Conservation (phyloP, 768 basidiomycete genomes). For the Nidula microcarpa region DNA sequence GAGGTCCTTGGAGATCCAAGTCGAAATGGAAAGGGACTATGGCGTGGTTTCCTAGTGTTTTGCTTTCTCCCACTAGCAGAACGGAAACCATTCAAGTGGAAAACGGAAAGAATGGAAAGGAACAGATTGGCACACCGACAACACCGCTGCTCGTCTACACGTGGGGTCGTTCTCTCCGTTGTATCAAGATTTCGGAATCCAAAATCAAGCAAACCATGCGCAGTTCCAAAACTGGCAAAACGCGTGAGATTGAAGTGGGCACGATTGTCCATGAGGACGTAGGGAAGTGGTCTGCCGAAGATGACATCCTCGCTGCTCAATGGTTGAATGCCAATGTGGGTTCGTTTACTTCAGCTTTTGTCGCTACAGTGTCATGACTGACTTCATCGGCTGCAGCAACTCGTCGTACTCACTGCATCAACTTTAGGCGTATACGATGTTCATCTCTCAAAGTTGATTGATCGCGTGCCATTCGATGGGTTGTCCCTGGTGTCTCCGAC, state of each 20-base stretch:
- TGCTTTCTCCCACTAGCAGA: conserved; percentile 8
- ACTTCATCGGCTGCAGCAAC: conserved; percentile 47
- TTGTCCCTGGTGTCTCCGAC: conserved; percentile 54
- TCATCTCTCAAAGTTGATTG: conserved; percentile 51
- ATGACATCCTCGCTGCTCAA: conserved; percentile 68
- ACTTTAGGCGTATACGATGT: conserved; percentile 72
- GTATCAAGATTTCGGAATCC: conserved; percentile 66
- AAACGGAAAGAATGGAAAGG: conserved; percentile 1
- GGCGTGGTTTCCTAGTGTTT: conserved; percentile 79
- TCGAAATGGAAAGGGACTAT: conserved; percentile 61
- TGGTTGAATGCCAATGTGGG: conserved; percentile 90
- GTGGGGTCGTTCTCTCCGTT: conserved; percentile 69
- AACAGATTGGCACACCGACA: conserved; percentile 16
- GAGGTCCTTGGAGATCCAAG: conserved; percentile 32
- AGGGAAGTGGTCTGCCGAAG: conserved; percentile 57
- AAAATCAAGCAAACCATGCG: conserved; percentile 44
- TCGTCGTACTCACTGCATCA: conserved; percentile 54
- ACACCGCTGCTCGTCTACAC: conserved; percentile 77
- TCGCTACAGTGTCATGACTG: conserved; percentile 1
- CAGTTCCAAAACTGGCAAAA: conserved; percentile 59
- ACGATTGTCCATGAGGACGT: conserved; percentile 60
- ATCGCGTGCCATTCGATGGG: conserved; percentile 56
- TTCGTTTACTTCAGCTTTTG: conserved; percentile 21
- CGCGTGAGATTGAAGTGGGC: conserved; percentile 57
- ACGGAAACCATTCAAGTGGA: conserved; percentile 16